Evolutionary conservation across 1,284 basidiomycete species (phyloP), one percentile per base, ranked within the genome.

Genomic region (Malassezia sp.): DNA sequence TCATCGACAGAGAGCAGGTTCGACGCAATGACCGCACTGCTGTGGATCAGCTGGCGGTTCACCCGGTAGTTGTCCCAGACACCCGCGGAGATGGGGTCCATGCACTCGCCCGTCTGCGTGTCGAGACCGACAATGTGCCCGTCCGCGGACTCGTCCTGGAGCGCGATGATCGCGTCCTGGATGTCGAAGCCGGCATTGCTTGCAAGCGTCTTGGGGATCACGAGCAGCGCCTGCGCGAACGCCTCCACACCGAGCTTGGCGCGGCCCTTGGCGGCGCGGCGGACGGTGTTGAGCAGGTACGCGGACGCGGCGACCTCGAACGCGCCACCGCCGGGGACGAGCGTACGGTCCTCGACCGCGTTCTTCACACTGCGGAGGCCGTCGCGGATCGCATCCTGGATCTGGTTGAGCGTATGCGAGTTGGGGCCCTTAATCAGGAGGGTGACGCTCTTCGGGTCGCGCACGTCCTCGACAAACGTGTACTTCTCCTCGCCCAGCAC

Each of bases 11-110:
- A 88, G 17, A 97, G 74, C 49, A 97, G 76, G 73, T 97, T 97
- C 59, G 93, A 81, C 17, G 89, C 91, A 64, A 99, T 97, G 54
- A 97, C 93, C 53, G 91, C 90, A 73, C 88, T 91, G 49, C 51
- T 90, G 70, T 97, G 91, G 47, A 99, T 74, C 88, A 97, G 93
- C 69, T 97, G 93, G 54, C 91, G 77, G 76, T 97, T 97, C 53
- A 97, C 93, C 51, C 93, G 78, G 72, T 95, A 97, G 74, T 97
- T 97, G 73, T 99, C 93, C 90, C 91, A 97, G 15, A 99, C 82
- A 30, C 93, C 93, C 67, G 88, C 83, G 4, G 86, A 82, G 12
- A 86, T 84, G 5, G 93, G 91, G 69, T 99, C 91, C 69, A 93
- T 86, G 3, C 91, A 89, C 71, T 96, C 89, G 48, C 93, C 93